Percentiles rank a stretch among this genome's conserved stretches.
Evolutionary conservation across 2,329 filamentous ascomycete genomes (phyloP).

Genomic region (Talaromyces sp.): DNA sequence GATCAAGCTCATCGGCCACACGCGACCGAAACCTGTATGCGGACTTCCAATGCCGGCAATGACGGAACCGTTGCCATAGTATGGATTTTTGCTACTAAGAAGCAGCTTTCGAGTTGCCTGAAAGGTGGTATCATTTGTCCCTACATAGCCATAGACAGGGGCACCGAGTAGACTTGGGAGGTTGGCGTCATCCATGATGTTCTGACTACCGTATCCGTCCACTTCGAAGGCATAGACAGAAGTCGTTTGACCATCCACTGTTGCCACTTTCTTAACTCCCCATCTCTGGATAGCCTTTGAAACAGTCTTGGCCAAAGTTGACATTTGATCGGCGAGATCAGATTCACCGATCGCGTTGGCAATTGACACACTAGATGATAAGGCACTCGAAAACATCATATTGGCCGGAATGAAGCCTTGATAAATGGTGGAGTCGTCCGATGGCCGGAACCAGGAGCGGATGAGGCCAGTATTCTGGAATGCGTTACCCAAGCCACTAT

Average conservation of each 20-base stretch:
- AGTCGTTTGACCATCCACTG: too few species aligned
- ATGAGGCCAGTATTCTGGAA: background rate
- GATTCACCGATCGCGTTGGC: background rate
- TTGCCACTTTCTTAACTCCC: background rate
- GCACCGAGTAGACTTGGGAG: background rate
- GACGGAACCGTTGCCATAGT: background rate
- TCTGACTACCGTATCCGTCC: background rate
- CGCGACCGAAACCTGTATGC: background rate
- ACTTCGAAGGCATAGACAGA: background rate
- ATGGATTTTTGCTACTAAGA: background rate
- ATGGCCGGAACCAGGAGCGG: background rate
- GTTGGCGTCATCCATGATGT: slow-evolving; percentile 1
- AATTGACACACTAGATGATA: background rate
- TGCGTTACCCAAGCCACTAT: background rate
- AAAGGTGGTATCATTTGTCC: background rate
- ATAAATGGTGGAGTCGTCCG: background rate
- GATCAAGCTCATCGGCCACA: background rate
- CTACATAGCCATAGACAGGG: background rate
- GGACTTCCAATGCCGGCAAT: background rate
- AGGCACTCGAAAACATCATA: background rate
- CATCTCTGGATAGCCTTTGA: background rate
- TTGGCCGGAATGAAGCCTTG: background rate
- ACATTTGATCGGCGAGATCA: background rate
- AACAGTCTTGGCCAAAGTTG: background rate
- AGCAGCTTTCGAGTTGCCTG: background rate